A percentile compares a stretch with the other conserved stretches of the same genome.
Conservation (phyloP, 345 rosid species). For the Limnanthes douglasii region DNA sequence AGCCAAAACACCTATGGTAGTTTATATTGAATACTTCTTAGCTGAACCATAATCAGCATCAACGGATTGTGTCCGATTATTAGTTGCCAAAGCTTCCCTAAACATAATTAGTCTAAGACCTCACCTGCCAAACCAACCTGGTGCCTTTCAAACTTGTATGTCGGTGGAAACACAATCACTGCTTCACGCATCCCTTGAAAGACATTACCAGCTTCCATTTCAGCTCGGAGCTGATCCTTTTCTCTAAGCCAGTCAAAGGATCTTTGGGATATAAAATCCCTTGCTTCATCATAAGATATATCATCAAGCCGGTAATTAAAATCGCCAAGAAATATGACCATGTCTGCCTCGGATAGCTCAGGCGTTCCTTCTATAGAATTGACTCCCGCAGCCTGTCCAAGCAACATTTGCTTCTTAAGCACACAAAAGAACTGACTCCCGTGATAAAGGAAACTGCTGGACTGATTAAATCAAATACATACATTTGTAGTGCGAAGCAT, state of each 20-base stretch:
- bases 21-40: slow-evolving; percentile 1
- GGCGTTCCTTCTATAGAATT: slow-evolving; percentile 35
- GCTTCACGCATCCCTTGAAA: slow-evolving; percentile 92
- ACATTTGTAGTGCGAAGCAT: slow-evolving; percentile 46
- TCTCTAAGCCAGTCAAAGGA: slow-evolving; percentile 82
- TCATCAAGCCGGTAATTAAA: slow-evolving; percentile 70
- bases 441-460: slow-evolving; percentile 8
- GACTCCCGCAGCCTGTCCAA: slow-evolving; percentile 27
- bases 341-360: slow-evolving; percentile 70
- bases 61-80: not conserved
- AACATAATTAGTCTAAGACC: slow-evolving; percentile 5
- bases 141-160: slow-evolving; percentile 67
- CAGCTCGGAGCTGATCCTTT: slow-evolving; percentile 63
- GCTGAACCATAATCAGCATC: not conserved
- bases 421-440: slow-evolving; percentile 3
- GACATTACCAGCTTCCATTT: slow-evolving; percentile 71
- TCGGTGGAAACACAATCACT: slow-evolving; percentile 61
- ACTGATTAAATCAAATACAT: slow-evolving; percentile 11
- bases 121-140: slow-evolving; percentile 66
- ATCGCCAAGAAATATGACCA: slow-evolving; percentile 72
- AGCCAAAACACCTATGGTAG: not conserved
- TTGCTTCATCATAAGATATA: slow-evolving; percentile 74
- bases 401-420: not conserved
- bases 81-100: not conserved
- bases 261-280: slow-evolving; percentile 73